Base-by-base conservation (phyloP, 2,329 filamentous ascomycete genomes). In the Xylariaceae sp. region DNA sequence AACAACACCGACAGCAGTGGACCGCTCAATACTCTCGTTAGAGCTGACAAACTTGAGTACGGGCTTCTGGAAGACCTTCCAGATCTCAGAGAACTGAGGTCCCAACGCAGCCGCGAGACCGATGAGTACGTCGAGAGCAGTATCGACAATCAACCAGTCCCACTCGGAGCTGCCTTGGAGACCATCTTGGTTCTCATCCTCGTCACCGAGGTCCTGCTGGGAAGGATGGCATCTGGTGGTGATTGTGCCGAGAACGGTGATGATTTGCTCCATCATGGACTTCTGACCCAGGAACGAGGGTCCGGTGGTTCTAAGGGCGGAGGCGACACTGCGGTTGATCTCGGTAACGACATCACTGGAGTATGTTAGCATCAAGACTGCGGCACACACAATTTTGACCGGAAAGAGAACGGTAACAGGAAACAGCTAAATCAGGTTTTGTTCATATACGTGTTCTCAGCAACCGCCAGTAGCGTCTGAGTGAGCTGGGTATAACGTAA, bases 401-500 rank as follows among this genome's bases (percentile, higher is more conserved):
- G 7, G 7, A 55, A 35, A 13, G 23, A 11, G 37, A 39, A 52
- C 55, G 49, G 23, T 6, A 10, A 39, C 4, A 37, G 23, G 49
- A 17, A 30, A 57, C 11, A 54, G 55, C 61, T 55, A 60, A 57
- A 59, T 77, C 76, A 80, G 77, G 75, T 76, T 71, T 73, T 75
- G 75, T 80, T 80, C 39, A 81, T 56, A n/a, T 77, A 84, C 88
- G 91, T 80, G 77, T 95, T 94, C 87, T 87, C 90, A 91, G 89
- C 91, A 96, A 86, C 78, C 86, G 86, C 89, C 85, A 78, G 79
- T 83, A 78, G 90, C 87, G 88, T 97, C 89, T 90, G 90, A 96
- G 92, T 97, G 93, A 97, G 92, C 92, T 97, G 92, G 92, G 93
- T 93, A 84, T 93, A 92, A 92, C 90, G 90, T 86, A 85, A 79